These are phyloP conservation scores for Penicillium herquei DNA, from an alignment of 495 filamentous ascomycete species.

Conservation along the genomic window DNA sequence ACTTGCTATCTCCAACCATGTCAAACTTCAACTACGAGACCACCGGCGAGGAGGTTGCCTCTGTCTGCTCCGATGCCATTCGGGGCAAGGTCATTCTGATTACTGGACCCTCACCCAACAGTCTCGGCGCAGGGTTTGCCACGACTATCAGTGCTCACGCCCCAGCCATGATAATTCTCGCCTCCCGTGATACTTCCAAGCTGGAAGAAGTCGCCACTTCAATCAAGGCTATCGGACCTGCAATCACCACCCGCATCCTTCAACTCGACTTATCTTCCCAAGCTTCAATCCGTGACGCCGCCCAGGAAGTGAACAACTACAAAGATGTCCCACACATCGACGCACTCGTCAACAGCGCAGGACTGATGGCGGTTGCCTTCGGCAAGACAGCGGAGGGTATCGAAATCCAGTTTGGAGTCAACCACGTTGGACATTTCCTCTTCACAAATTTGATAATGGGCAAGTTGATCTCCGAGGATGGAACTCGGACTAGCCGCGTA, in stretches of 20 bases:
- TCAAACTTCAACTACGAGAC: conserved; percentile 3
- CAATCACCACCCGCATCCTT: conserved; percentile 32
- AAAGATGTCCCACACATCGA: conserved; percentile 54
- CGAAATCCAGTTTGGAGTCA: conserved; percentile 56
- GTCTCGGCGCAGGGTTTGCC: conserved; percentile 48
- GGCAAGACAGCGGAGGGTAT: conserved; percentile 37
- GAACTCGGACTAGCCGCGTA: conserved; percentile 15
- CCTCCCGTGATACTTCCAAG: conserved; percentile 45
- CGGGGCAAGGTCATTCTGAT: conserved; percentile 34
- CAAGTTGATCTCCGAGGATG: conserved; percentile 31
- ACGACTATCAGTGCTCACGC: conserved; percentile 46
- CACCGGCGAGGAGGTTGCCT: conserved; percentile 10
- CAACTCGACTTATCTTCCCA: conserved; percentile 43
- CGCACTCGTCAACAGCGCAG: conserved; percentile 71
- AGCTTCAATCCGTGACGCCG: conserved; percentile 46
- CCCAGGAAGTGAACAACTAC: conserved; percentile 43
- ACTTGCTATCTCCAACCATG: background rate
- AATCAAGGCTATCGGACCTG: conserved; percentile 32
- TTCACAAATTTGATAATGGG: conserved; percentile 55
- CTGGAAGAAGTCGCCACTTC: conserved; percentile 31
- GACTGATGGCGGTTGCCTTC: conserved; percentile 54
- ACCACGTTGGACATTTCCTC: conserved; percentile 59
- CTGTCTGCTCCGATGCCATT: conserved; percentile 6
- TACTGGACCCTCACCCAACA: conserved; percentile 48
- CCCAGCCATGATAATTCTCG: conserved; percentile 54